These are phyloP conservation scores for Isabelozyma gotoi DNA, from an alignment of 805 yeast genomes.

Conservation along the genomic window DNA sequence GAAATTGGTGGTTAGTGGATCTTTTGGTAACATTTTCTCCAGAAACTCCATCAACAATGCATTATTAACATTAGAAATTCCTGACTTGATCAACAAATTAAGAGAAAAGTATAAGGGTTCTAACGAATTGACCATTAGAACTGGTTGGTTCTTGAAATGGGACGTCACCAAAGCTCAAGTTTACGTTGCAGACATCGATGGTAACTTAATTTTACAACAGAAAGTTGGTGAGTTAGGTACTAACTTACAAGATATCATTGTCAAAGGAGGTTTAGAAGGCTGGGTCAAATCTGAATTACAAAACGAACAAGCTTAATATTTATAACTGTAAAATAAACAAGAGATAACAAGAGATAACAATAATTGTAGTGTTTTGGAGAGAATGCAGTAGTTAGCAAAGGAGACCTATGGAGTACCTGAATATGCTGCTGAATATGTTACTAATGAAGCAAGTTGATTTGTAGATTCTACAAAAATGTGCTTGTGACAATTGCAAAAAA, in stretches of 20 bases:
- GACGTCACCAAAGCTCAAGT: slow-evolving; percentile 86
- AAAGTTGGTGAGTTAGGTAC: slow-evolving; percentile 96
- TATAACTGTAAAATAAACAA: neutral
- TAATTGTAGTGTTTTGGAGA: neutral
- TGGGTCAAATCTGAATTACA: slow-evolving; percentile 84
- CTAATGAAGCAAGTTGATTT: no score
- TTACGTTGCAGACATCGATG: slow-evolving; percentile 66
- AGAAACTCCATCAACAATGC: slow-evolving; percentile 98
- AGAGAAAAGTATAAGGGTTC: slow-evolving; percentile 61
- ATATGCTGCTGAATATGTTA: no score
- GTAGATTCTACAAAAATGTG: no score
- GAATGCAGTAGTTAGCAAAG: neutral
- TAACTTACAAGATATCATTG: slow-evolving; percentile 93
- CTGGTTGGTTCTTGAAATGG: slow-evolving; percentile 92
- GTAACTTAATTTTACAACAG: slow-evolving; percentile 66
- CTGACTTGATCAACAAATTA: slow-evolving; percentile 74
- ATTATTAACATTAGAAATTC: slow-evolving; percentile 87
- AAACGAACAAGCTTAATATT: slow-evolving; percentile 3
- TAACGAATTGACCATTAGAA: slow-evolving; percentile 84
- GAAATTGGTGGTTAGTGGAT: slow-evolving; percentile 91
- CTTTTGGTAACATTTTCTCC: slow-evolving; percentile 94
- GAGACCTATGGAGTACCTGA: slow-evolving; percentile 3
- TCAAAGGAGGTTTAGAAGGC: slow-evolving; percentile 96
- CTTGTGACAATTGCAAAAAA: no score
- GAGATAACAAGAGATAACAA: neutral